Base-by-base conservation (phyloP, 257 asterid genomes). In the Fraxinus americana region DNA sequence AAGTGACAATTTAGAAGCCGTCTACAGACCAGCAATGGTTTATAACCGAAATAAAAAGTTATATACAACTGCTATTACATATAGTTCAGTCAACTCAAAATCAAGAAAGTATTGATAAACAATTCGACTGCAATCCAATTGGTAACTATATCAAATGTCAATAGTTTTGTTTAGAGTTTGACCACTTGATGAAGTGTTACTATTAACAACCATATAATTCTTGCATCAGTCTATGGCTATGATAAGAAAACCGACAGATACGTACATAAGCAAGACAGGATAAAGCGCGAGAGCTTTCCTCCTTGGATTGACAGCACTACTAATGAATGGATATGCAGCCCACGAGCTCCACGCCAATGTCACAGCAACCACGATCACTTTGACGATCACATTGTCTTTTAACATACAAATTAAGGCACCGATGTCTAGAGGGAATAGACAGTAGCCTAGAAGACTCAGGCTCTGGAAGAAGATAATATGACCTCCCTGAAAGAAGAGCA, bases 291-390 rank as follows among this genome's bases (percentile, higher is more conserved):
- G 96, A 79, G 99, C 97, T 85, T 93, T 96, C 85, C 99, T 90
- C 77, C 87, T 82, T 0, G 97, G 94, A 77, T 90, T 91, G 25
- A 93, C 97, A 25, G 97, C 97, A 3, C 91, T 91, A 75, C 98
- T 96, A 92, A 93, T 96, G 92, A 96, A 93, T 13, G 99, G 99
- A 80, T 96, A 96, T 69, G 99, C 99, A 29, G 98, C 99, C 99
- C 98, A 96, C 12, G 96, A 93, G 86, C 98, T 96, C 99, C 97
- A 96, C 6, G 97, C 95, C 77, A 96, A 73, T 43, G 99, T 87
- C 73, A 96, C 88, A 35, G 86, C 90, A 0, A 96, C 99, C 77
- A 96, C 93, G 25, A 89, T 91, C 69, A 92, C 81, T 87, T 96
- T 96, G 23, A 96, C 45, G 19, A 93, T 89, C 70, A 92, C 94